phyloP scores from a whole-genome alignment of 306 rosid genomes.

The Sicyos edulis region DNA sequence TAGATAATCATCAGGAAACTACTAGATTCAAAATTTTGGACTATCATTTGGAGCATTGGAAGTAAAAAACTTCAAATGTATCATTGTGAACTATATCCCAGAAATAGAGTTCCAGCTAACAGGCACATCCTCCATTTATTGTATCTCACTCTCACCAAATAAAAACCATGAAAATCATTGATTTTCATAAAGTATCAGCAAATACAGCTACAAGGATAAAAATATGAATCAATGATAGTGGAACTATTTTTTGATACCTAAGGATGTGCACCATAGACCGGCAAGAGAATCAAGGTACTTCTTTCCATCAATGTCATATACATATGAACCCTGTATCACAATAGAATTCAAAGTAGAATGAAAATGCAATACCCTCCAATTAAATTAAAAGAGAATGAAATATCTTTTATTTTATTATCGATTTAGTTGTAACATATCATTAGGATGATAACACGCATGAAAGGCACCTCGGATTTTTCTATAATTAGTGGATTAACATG shows the following conservation, averaged over 20 bases:
- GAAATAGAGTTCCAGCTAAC: too few relatives aligned
- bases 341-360: neutral
- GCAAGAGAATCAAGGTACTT: slow-evolving; percentile 93
- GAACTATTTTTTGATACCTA: slow-evolving; percentile 30
- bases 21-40: neutral
- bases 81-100: too few relatives aligned
- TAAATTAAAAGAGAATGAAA: neutral
- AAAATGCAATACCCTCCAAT: neutral
- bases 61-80: neutral
- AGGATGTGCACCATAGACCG: slow-evolving; percentile 88
- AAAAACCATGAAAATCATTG: too few relatives aligned
- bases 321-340: slow-evolving; percentile 76
- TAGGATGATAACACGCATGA: slow-evolving; percentile 6
- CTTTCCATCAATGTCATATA: slow-evolving; percentile 73
- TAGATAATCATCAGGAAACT: neutral
- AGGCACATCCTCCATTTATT: too few relatives aligned
- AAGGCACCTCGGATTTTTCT: slow-evolving; percentile 65
- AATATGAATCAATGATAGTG: neutral
- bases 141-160: too few relatives aligned
- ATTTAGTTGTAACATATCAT: neutral
- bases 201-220: slow-evolving; percentile 11
- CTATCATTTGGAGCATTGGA: neutral
- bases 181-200: neutral
- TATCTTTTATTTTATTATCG: neutral
- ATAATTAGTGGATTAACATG: slow-evolving; percentile 60